Evolutionary conservation across 495 filamentous ascomycete species (phyloP).

Genomic region (Lepraria neglecta): DNA sequence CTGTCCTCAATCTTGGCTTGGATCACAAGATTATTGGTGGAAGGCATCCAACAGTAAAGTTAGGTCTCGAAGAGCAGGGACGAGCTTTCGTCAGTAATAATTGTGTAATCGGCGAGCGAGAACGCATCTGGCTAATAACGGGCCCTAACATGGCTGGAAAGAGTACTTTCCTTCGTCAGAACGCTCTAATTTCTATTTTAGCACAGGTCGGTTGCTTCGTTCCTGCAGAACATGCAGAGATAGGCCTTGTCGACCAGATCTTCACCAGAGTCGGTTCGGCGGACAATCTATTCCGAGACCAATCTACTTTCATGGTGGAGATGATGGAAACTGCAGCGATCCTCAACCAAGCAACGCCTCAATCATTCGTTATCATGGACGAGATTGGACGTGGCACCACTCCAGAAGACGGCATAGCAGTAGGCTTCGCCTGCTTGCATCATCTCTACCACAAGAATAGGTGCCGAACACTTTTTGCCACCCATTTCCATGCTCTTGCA

Average conservation of each 20-base stretch:
- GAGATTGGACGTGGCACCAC: constrained; percentile 93
- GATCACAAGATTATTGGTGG: constrained; percentile 69
- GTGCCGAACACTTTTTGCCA: constrained; percentile 83
- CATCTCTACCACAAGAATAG: constrained; percentile 70
- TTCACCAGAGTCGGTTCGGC: constrained; percentile 90
- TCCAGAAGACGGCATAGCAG: constrained; percentile 79
- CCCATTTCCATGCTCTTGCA: constrained; percentile 82
- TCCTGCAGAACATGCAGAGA: constrained; percentile 73
- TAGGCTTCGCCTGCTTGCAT: constrained; percentile 81
- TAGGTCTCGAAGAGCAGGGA: constrained; percentile 70
- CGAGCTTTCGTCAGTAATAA: constrained; percentile 81
- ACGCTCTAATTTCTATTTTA: constrained; percentile 86
- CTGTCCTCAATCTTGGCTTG: constrained; percentile 54
- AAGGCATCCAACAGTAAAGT: constrained; percentile 83
- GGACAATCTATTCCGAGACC: constrained; percentile 84
- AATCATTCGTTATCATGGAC: constrained; percentile 95
- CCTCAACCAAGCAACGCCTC: constrained; percentile 45
- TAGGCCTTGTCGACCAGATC: constrained; percentile 85
- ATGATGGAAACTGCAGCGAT: constrained; percentile 52
- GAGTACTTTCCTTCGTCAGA: constrained; percentile 89
- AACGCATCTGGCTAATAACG: constrained; percentile 81
- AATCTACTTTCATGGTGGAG: constrained; percentile 84
- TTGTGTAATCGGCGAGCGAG: constrained; percentile 64
- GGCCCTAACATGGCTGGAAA: constrained; percentile 99
- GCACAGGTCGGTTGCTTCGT: constrained; percentile 91